Base-by-base conservation (phyloP, 1,139 yeast species). In the Lodderomyces jiufengensis region DNA sequence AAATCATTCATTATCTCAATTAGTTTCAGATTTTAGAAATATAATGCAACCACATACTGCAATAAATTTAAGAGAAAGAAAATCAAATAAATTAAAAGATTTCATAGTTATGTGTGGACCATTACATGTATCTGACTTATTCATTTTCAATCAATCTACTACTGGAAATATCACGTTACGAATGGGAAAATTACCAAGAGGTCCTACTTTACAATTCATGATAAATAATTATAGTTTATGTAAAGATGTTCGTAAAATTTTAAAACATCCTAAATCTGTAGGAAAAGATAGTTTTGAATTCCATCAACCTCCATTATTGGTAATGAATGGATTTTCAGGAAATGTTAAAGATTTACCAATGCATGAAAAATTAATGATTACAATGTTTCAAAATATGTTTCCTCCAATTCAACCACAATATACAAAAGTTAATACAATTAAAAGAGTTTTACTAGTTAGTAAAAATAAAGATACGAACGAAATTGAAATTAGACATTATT, bases 31-130 rank as follows among this genome's bases (percentile, higher is more conserved):
- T 58, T 80, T 90, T 59, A 76, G 99, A 55, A 77, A 76, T 45
- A 78, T 87, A 45, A 88, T 92, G 97, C 94, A 87, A 56, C 99
- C 99, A 20, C 95, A 92, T 52, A 92, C 99, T 4, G 97, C 97
- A 12, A 79, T 87, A 50, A 84, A 80, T 48, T 73, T 94, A 44
- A 73, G 82, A 47, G 98, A 94, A 61, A 71, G 97, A 36, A 86
- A 86, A 58, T 71, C 86, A 31, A 94, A 94, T 59, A 83, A 80
- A 53, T 70, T 92, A 46, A 84, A 84, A 58, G 98, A 92, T 61
- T 92, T 85, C 51, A 76, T 90, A 13, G 95, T 88, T 15, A 90
- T 92, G 97, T 88, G 97, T 26, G 98, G 98, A 4, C 97, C 98
- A 7, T 69, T 92, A 36, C 95, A 96, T 25, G 96, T 94, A 10